Evolutionary conservation across 371 early-diverging fungal species (phyloP), one percentile per base, ranked within the genome.

Genomic region (Apophysomyces variabilis): DNA sequence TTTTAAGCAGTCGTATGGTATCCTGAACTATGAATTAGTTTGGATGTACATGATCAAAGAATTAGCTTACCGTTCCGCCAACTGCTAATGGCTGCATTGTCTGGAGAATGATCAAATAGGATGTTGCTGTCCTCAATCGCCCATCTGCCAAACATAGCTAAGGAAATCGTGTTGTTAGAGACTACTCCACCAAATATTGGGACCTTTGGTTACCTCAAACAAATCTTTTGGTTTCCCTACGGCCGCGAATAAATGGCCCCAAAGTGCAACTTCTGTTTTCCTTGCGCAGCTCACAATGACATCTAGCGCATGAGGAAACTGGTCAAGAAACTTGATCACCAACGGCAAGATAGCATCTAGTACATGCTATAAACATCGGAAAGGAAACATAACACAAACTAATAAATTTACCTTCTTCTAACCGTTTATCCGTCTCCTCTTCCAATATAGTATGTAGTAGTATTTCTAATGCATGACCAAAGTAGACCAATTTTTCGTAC

Each of bases 241-340:
- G 32, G 89, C 86, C 5, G 86, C 76, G 68, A 96, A 96, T 59
- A 95, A 81, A 70, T 92, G 89, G 38, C 84, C 86, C 96, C 96
- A 96, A n/a, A 93, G 75, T 4, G 94, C 87, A 3, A 93, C 90
- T 74, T 96, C 96, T 2, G 92, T 92, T 72, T 96, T 96, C 44
- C 96, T 78, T 18, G 95, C 94, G 72, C 95, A 95, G 39, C 90
- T 88, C 14, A 92, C 95, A 76, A 96, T 89, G 21, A 93, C 89
- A 57, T 96, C 95, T 50, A 92, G 73, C 39, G 86, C 87, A 56
- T 85, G 83, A 5, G 90, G 88, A 65, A 93, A 95, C 43, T 87
- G 85, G 60, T 90, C 83, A 63, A 96, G 70, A 54, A 94, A 92
- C 58, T 80, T 78, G 26, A 93, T 83, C 1, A 92, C 90, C 12